phyloP scores from a whole-genome alignment of 495 filamentous ascomycete genomes.

The Aspergillus affinis region DNA sequence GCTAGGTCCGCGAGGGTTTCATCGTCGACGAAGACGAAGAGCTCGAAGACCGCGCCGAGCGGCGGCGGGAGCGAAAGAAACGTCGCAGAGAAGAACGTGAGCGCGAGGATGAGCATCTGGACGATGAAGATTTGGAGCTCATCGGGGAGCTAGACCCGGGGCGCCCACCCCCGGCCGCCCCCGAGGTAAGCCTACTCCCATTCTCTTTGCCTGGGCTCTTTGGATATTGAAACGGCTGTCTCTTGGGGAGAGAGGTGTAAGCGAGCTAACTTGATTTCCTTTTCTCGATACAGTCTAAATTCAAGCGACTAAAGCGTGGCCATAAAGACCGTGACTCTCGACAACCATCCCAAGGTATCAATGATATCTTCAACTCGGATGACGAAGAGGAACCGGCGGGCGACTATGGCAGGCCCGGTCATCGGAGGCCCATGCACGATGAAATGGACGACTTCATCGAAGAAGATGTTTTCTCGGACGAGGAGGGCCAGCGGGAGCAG shows the following conservation, averaged over 20 bases:
- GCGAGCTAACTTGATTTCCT: constrained; percentile 6
- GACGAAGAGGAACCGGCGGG: constrained; percentile 72
- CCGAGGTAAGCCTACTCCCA: constrained; percentile 53
- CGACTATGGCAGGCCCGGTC: constrained; percentile 56
- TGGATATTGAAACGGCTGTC: background rate
- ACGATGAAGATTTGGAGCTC: constrained; percentile 95
- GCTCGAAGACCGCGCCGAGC: constrained; percentile 61
- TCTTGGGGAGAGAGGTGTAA: background rate
- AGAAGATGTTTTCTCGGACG: constrained; percentile 88
- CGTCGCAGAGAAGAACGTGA: constrained; percentile 68
- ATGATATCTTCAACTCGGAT: constrained; percentile 87
- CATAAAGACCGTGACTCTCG: constrained; percentile 68
- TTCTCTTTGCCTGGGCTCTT: background rate
- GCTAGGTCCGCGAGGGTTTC: constrained; percentile 85
- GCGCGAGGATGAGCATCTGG: constrained; percentile 84
- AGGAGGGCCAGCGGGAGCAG: constrained; percentile 70
- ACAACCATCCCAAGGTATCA: constrained; percentile 66
- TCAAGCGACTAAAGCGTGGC: constrained; percentile 93
- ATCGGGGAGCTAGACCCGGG: constrained; percentile 77
- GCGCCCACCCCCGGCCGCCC: constrained; percentile 59
- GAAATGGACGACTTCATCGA: constrained; percentile 98
- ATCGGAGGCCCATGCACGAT: constrained; percentile 60
- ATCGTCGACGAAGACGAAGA: constrained; percentile 94
- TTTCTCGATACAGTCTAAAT: constrained; percentile 62
- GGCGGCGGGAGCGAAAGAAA: constrained; percentile 66